Evolutionary conservation across 768 basidiomycete species (phyloP).

Genomic region (Xerocomus potaroensis): DNA sequence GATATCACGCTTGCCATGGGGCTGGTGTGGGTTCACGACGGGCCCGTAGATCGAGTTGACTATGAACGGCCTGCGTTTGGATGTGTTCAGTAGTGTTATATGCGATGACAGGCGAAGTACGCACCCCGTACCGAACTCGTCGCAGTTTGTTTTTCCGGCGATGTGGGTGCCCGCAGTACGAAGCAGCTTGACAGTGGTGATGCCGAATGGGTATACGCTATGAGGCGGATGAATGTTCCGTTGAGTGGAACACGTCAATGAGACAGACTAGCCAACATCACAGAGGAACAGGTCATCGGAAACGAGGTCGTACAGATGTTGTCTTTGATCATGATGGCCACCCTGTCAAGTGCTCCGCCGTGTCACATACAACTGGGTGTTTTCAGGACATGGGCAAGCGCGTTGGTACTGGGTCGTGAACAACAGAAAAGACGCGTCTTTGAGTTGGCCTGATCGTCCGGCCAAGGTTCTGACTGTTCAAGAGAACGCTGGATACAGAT

Average conservation of each 20-base stretch:
- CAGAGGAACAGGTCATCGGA: slow-evolving; percentile 76
- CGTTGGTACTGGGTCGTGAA: slow-evolving; percentile 40
- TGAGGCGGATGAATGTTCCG: not conserved
- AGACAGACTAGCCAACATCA: slow-evolving; percentile 58
- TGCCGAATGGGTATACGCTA: slow-evolving; percentile 82
- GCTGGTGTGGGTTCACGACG: slow-evolving; percentile 69
- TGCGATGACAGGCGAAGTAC: slow-evolving; percentile 29
- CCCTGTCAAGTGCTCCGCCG: slow-evolving; percentile 34
- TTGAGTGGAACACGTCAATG: not conserved
- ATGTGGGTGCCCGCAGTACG: slow-evolving; percentile 60
- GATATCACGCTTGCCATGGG: slow-evolving; percentile 10
- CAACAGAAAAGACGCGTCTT: slow-evolving; percentile 1
- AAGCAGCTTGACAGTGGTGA: slow-evolving; percentile 73
- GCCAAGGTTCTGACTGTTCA: too few species aligned
- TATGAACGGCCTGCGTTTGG: slow-evolving; percentile 62
- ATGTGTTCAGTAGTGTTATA: too few species aligned
- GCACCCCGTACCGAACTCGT: slow-evolving; percentile 99
- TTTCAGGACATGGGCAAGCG: slow-evolving; percentile 40
- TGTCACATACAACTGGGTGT: not conserved
- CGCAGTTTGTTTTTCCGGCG: slow-evolving; percentile 89
- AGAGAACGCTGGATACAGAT: too few species aligned
- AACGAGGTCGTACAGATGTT: slow-evolving; percentile 70
- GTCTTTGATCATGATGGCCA: slow-evolving; percentile 75
- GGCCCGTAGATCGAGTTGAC: slow-evolving; percentile 69
- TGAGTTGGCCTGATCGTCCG: too few species aligned